These are phyloP conservation scores for Lachnellula cervina DNA, from an alignment of 2,329 filamentous ascomycete species.

Conservation along the genomic window DNA sequence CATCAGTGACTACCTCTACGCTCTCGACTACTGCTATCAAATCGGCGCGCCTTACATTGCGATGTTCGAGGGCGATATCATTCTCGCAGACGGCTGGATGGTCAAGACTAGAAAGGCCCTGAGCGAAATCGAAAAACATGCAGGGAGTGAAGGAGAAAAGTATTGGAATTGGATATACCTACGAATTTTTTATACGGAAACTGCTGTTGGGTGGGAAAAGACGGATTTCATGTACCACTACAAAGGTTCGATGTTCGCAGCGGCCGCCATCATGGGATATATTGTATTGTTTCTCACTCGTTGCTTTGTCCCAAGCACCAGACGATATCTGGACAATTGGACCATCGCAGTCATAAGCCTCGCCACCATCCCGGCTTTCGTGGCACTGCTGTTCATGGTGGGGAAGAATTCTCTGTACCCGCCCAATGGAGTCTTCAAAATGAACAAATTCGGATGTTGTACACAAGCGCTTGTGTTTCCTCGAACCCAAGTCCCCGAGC, in stretches of 20 bases:
- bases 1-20: conserved; percentile 31
- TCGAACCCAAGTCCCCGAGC: conserved; percentile 1
- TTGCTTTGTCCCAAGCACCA: neutral
- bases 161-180: conserved; percentile 16
- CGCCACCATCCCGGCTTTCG: conserved; percentile 11
- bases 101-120: conserved; percentile 24
- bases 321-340: conserved; percentile 3
- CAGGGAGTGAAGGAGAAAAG: conserved; percentile 2
- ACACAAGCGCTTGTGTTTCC: conserved; percentile 18
- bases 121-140: conserved; percentile 6
- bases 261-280: neutral
- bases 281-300: neutral
- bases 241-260: conserved; percentile 4
- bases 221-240: conserved; percentile 11
- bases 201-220: conserved; percentile 12
- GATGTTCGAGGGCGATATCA: conserved; percentile 36
- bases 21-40: conserved; percentile 27
- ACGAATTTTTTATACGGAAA: conserved; percentile 22
- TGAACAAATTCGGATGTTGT: conserved; percentile 17
- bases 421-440: conserved; percentile 7
- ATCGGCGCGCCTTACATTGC: conserved; percentile 31
- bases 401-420: conserved; percentile 18
- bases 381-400: conserved; percentile 12
- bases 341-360: conserved; percentile 1
- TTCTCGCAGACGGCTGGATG: conserved; percentile 35